These are phyloP conservation scores for Claviceps fusiformis DNA, from an alignment of 2,329 filamentous ascomycete genomes.

Conservation along the genomic window DNA sequence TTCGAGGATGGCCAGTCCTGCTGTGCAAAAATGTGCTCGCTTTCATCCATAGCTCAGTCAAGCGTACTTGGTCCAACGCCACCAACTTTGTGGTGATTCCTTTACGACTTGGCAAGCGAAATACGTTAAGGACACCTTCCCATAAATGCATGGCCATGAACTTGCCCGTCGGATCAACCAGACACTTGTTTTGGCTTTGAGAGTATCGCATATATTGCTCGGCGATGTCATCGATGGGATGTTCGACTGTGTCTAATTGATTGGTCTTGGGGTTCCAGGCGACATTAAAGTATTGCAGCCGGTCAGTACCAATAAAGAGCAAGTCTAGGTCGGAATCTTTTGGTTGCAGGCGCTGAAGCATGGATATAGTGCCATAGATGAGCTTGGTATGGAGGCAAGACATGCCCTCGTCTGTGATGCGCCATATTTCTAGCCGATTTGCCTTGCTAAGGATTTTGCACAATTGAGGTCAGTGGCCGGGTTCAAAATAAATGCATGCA, in stretches of 20 bases:
- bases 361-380: constrained; percentile 75
- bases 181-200: constrained; percentile 68
- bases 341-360: constrained; percentile 69
- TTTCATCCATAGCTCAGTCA: constrained; percentile 48
- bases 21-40: constrained; percentile 43
- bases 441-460: constrained; percentile 46
- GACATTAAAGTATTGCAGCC: constrained; percentile 80
- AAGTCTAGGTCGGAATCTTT: constrained; percentile 64
- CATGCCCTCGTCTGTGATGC: constrained; percentile 49
- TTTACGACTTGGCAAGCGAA: constrained; percentile 35
- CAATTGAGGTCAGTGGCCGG: not conserved
- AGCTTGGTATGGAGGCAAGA: constrained; percentile 52
- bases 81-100: constrained; percentile 30
- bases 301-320: constrained; percentile 83
- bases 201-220: constrained; percentile 58
- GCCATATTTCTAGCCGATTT: constrained; percentile 78
- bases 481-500: too few species aligned
- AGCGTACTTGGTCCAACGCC: constrained; percentile 39
- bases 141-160: constrained; percentile 46
- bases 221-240: constrained; percentile 37
- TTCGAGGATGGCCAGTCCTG: constrained; percentile 42
- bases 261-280: constrained; percentile 56
- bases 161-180: constrained; percentile 66
- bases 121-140: constrained; percentile 45
- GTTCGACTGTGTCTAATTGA: constrained; percentile 37